A percentile compares a stretch with the other conserved stretches of the same genome.
Conservation (phyloP, 495 filamentous ascomycete genomes). For the Baudoinia panamericana region DNA sequence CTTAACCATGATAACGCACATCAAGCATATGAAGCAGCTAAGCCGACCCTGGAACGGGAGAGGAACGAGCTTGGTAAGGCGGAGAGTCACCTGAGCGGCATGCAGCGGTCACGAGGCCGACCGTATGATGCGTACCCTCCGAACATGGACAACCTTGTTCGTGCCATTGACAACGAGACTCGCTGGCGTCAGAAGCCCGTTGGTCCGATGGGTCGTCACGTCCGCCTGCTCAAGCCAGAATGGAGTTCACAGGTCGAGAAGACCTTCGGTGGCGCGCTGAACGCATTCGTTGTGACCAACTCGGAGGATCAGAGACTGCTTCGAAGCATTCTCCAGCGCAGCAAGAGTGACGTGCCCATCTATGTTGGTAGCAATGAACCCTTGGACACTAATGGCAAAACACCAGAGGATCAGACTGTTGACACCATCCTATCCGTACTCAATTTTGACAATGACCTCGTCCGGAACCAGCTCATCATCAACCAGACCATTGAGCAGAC, state of each 20-base stretch:
- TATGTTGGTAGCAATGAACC: slow-evolving; percentile 48
- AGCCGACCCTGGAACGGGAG: slow-evolving; percentile 8
- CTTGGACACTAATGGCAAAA: slow-evolving; percentile 51
- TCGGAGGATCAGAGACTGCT: slow-evolving; percentile 56
- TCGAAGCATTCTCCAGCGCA: slow-evolving; percentile 44
- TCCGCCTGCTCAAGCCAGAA: slow-evolving; percentile 60
- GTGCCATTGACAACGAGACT: slow-evolving; percentile 49
- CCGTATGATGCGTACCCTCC: slow-evolving; percentile 35
- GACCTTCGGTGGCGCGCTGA: slow-evolving; percentile 49
- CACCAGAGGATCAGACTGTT: slow-evolving; percentile 52
- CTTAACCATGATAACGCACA: slow-evolving; percentile 30
- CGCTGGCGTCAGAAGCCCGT: slow-evolving; percentile 60
- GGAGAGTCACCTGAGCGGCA: slow-evolving; percentile 34
- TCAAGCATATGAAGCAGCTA: slow-evolving; percentile 27
- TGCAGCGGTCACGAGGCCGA: slow-evolving; percentile 41
- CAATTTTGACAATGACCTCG: slow-evolving; percentile 64
- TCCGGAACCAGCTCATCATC: slow-evolving; percentile 73
- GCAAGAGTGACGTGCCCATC: slow-evolving; percentile 45
- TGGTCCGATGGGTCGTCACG: slow-evolving; percentile 67
- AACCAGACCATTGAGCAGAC: slow-evolving; percentile 71
- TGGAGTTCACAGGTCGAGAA: slow-evolving; percentile 80
- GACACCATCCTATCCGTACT: slow-evolving; percentile 69
- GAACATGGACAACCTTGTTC: slow-evolving; percentile 50
- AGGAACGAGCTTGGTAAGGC: slow-evolving; percentile 32
- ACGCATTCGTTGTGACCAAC: slow-evolving; percentile 66